Evolutionary conservation across 345 rosid species (phyloP).

Genomic region (Pugionium cornutum): DNA sequence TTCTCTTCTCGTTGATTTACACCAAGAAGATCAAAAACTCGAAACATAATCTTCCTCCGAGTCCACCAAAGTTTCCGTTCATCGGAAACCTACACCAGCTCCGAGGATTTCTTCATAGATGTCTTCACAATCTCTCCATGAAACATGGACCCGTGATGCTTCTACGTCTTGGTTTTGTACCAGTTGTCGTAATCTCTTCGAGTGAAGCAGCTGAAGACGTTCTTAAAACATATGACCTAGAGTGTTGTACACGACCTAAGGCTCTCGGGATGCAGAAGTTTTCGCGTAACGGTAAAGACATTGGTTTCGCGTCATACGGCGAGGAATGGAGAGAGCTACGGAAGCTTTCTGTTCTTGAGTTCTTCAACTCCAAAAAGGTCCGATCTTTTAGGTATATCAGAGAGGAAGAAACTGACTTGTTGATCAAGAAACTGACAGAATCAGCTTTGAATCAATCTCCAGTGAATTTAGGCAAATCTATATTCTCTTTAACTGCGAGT

Average conservation of each 20-base stretch:
- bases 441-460: slow-evolving; percentile 37
- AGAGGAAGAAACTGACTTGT: slow-evolving; percentile 42
- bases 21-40: slow-evolving; percentile 16
- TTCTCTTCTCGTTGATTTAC: slow-evolving; percentile 13
- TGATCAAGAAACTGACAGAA: slow-evolving; percentile 38
- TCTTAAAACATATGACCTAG: slow-evolving; percentile 44
- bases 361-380: slow-evolving; percentile 37
- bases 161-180: slow-evolving; percentile 34
- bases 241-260: slow-evolving; percentile 46
- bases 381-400: slow-evolving; percentile 41
- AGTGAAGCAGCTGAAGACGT: slow-evolving; percentile 40
- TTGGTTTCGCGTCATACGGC: slow-evolving; percentile 48
- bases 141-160: slow-evolving; percentile 38
- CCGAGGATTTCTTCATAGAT: slow-evolving; percentile 27
- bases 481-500: slow-evolving; percentile 40
- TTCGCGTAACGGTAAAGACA: slow-evolving; percentile 47
- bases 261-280: slow-evolving; percentile 33
- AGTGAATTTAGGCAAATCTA: slow-evolving; percentile 39
- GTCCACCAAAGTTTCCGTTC: slow-evolving; percentile 40
- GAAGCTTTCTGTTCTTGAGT: slow-evolving; percentile 39
- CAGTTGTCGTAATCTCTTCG: slow-evolving; percentile 32
- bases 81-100: slow-evolving; percentile 43
- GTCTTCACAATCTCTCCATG: slow-evolving; percentile 29
- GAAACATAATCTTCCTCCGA: slow-evolving; percentile 32
- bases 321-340: slow-evolving; percentile 48